Percentiles rank a stretch among this genome's conserved stretches.
phyloP scores from a whole-genome alignment of 345 rosid species.

The Euphorbia tirucalli region DNA sequence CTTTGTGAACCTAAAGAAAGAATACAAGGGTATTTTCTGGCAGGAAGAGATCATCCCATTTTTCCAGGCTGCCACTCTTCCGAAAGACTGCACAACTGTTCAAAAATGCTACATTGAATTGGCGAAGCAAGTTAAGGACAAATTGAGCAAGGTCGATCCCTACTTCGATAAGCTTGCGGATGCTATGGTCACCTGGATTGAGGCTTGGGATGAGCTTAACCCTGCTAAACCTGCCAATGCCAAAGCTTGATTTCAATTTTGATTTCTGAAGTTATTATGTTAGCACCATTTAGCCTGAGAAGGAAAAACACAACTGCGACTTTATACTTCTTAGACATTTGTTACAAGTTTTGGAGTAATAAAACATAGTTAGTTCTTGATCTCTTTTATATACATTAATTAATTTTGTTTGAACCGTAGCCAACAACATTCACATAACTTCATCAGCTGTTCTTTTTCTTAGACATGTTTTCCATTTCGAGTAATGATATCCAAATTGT shows the following conservation, averaged over 20 bases:
- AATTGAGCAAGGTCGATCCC: constrained; percentile 69
- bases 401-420: too few relatives aligned
- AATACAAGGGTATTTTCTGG: constrained; percentile 92
- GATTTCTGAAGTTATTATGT: background rate
- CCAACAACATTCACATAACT: too few relatives aligned
- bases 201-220: constrained; percentile 97
- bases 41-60: constrained; percentile 95
- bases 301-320: background rate
- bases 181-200: constrained; percentile 95
- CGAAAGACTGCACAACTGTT: constrained; percentile 74
- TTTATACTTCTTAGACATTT: constrained; percentile 5
- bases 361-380: background rate
- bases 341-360: constrained; percentile 8
- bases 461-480: too few relatives aligned
- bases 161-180: constrained; percentile 84
- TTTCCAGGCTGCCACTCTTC: constrained; percentile 61
- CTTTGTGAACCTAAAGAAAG: constrained; percentile 84
- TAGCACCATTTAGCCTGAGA: background rate
- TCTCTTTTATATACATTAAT: background rate
- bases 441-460: too few relatives aligned
- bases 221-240: constrained; percentile 36
- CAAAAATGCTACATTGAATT: constrained; percentile 84
- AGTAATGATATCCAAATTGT: too few relatives aligned
- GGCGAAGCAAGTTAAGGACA: constrained; percentile 74
- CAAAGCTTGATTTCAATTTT: constrained; percentile 35